Evolutionary conservation across 257 asterid genomes (phyloP), one percentile per base, ranked within the genome.

Genomic region (Ajuga chamaepitys): DNA sequence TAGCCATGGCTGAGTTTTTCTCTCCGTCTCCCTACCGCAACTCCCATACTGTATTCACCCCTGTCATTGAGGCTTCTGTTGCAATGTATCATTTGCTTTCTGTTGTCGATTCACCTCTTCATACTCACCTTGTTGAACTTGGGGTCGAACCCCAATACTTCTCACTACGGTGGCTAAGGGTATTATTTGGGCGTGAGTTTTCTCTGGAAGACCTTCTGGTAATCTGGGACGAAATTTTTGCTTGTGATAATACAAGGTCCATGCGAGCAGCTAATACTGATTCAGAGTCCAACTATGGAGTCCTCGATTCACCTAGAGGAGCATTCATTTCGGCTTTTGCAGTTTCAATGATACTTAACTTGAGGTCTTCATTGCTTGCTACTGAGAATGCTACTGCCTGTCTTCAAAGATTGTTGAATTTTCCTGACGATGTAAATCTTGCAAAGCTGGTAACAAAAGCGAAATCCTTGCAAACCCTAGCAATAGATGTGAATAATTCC

Each of bases 61-160:
- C 96, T 21, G 94, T 91, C 22, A 88, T 88, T 30, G 98, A 91
- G 81, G 98, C 96, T 67, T 86, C 95, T 24, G 77, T 87, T 51
- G 78, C 91, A 13, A 59, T 88, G 65, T 88, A 88, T 69, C 98
- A 84, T 79, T 72, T 91, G 77, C 95, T 91, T 74, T 86, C 98
- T 28, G 42, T 76, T 12, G 96, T 84, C 18, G 98, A 91, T 77
- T 80, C 89, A 17, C 85, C 96, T 68, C 94, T 91, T 64, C 86
- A 91, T 42, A 77, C 85, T 62, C 98, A 91, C 79, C 91, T 91
- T 38, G 87, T 88, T 55, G 98, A 91, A 78, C 80, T 91, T 51
- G 98, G 95, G 64, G 95, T 91, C 41, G 98, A 91, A 72, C 98
- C 98, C 21, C 96, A 88, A 42, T 91, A 91, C 74, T 91, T 91